Evolutionary conservation across 164 flowering plant species (phyloP), one percentile per base, ranked within the genome.

Genomic region (Liquidambar formosana): DNA sequence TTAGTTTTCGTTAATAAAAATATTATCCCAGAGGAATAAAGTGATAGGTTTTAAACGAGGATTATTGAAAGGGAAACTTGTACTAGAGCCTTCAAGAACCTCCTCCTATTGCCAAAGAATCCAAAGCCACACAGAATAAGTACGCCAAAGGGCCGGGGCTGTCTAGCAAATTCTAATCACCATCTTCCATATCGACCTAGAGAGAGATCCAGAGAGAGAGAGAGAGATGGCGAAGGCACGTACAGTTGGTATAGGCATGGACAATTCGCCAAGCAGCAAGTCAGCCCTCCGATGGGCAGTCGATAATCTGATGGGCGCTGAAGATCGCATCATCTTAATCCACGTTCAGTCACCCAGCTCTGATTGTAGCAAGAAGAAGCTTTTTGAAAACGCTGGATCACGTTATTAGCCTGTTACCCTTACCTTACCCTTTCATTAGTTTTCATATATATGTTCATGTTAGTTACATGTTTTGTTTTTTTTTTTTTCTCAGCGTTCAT

Each of bases 301-400:
- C 4, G 77, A 86, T 62, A 86, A 85, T 71, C 74, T 89, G 15
- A 28, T 83, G 21, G 77, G 74, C 12, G 61, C 9, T 1, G 88
- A 82, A 53, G 90, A 88, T 70, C 58, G 19, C 1, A 9, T 89
- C 63, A 45, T 86, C 57, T 18, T 88, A 1, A 81, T 88, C 65
- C 83, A 82, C 54, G 89, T 88, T n/a, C 80, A 75, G 25, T 82
- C 92, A 16, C 71, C 85, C 25, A 82, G 81, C 56, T 67, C 85
- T 9, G 86, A 80, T 27, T 66, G 69, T 49, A 26, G 85, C 44
- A 73, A 75, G 58, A 87, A 85, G 79, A 67, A 69, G 66, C 86
- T 87, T 4, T 86, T 85, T 75, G 86, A 77, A 45, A 82, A 81
- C 70, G 75, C 94, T 38, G 92, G 92, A 49, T 85, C 94, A 64